A percentile compares a stretch with the other conserved stretches of the same genome.
These are phyloP conservation scores for Barnettozyma wickerhamii DNA, from an alignment of 805 yeast genomes.

Conservation along the genomic window DNA sequence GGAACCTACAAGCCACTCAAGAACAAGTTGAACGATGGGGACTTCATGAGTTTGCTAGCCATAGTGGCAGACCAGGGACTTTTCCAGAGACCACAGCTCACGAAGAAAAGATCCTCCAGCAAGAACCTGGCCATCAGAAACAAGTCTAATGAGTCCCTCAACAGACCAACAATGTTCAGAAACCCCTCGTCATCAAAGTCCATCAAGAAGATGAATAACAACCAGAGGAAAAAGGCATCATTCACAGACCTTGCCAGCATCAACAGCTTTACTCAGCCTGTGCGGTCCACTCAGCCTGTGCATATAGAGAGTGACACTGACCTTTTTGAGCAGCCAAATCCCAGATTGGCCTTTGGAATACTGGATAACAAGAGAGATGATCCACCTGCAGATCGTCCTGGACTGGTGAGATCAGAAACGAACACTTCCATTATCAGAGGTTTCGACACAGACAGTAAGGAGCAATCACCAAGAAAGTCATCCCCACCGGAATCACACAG, in stretches of 20 bases:
- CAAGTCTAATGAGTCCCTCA: slow-evolving; percentile 13
- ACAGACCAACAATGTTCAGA: slow-evolving; percentile 19
- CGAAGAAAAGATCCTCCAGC: slow-evolving; percentile 20
- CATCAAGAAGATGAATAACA: slow-evolving; percentile 17
- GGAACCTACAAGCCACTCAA: slow-evolving; percentile 11
- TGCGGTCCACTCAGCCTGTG: not conserved
- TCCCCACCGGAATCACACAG: not conserved
- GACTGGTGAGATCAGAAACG: slow-evolving; percentile 21
- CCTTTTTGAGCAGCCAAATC: slow-evolving; percentile 26
- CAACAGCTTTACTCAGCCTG: not conserved
- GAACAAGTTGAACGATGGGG: slow-evolving; percentile 24
- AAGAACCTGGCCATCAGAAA: slow-evolving; percentile 11
- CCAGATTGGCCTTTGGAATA: slow-evolving; percentile 27
- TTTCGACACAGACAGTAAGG: slow-evolving; percentile 19
- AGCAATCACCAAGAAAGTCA: not conserved
- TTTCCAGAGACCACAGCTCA: slow-evolving; percentile 16
- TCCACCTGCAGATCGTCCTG: slow-evolving; percentile 7
- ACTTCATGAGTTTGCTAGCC: slow-evolving; percentile 24
- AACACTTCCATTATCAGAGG: slow-evolving; percentile 27
- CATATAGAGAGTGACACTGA: slow-evolving; percentile 20
- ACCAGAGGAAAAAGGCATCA: slow-evolving; percentile 12
- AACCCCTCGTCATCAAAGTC: slow-evolving; percentile 25
- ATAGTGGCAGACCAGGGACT: slow-evolving; percentile 25
- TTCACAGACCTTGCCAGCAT: slow-evolving; percentile 14
- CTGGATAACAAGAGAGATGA: slow-evolving; percentile 6